Evolutionary conservation across 306 rosid genomes (phyloP).

Genomic region (Gastrolobium villosum): DNA sequence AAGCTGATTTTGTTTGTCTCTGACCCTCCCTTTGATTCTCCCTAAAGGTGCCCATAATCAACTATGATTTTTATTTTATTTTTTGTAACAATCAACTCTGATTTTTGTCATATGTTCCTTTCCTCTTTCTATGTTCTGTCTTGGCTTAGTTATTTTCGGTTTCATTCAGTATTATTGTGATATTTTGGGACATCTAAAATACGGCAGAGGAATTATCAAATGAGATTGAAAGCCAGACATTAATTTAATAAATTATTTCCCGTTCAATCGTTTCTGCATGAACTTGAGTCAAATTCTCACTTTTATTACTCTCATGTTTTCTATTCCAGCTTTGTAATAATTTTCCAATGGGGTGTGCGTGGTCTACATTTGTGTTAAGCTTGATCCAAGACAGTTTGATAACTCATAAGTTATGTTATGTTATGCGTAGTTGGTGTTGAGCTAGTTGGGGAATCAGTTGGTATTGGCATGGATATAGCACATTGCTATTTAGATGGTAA

Average conservation of each 20-base stretch:
- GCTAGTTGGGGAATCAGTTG: slow-evolving; percentile 4
- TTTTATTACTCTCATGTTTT: not conserved
- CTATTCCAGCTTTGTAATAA: not conserved
- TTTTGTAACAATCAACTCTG: not conserved
- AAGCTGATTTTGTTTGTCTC: no score
- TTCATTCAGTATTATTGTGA: no score
- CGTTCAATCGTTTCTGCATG: not conserved
- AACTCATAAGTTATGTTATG: not conserved
- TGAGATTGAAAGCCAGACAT: not conserved
- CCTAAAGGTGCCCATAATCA: no score
- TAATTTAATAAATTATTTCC: not conserved
- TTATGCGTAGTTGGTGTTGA: not conserved
- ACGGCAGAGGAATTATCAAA: not conserved
- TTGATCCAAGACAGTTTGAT: slow-evolving; percentile 47
- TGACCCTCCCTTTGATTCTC: no score
- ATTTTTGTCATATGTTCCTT: not conserved
- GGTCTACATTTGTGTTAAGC: not conserved
- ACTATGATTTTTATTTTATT: no score
- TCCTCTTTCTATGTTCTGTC: no score
- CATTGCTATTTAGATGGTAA: slow-evolving; percentile 81
- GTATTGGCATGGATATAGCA: slow-evolving; percentile 72
- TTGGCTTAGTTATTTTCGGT: no score
- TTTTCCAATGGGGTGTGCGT: not conserved
- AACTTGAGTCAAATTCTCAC: not conserved
- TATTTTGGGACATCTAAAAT: no score